These are phyloP conservation scores for Miscanthus lutarioriparius DNA, from an alignment of 176 grass and related monocot species.

Conservation along the genomic window DNA sequence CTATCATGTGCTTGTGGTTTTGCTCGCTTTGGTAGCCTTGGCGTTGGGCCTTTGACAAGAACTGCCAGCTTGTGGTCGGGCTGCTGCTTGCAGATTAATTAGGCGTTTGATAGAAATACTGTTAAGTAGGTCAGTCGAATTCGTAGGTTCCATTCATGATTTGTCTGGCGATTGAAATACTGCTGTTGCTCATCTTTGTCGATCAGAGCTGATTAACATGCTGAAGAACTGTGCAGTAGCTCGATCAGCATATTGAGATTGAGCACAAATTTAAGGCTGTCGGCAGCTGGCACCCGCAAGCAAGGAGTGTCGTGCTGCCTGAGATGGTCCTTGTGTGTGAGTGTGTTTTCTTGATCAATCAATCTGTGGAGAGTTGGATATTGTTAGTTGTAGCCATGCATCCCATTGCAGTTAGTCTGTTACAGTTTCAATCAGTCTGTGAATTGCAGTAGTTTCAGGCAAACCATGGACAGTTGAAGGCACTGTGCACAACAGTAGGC, in stretches of 20 bases:
- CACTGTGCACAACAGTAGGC: not conserved
- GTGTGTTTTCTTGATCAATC: not conserved
- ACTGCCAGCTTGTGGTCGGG: constrained; percentile 16
- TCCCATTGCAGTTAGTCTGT: not conserved
- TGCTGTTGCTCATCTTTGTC: constrained; percentile 24
- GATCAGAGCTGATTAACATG: not conserved
- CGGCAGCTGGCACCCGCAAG: constrained; percentile 26
- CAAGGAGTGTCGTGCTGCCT: constrained; percentile 36
- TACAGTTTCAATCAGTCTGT: not conserved
- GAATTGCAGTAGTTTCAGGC: not conserved
- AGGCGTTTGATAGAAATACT: constrained; percentile 38
- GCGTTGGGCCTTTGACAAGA: constrained; percentile 19
- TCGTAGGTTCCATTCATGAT: constrained; percentile 27
- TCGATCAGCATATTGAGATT: not conserved
- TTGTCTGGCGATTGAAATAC: constrained; percentile 24
- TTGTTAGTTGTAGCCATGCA: not conserved
- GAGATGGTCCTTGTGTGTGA: not conserved
- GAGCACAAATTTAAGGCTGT: not conserved
- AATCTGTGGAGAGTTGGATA: constrained; percentile 25
- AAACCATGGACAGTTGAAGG: not conserved
- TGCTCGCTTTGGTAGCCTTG: constrained; percentile 39
- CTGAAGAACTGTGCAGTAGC: constrained; percentile 37
- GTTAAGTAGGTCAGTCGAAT: constrained; percentile 32
- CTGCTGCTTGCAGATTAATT: constrained; percentile 34
- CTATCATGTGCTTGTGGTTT: constrained; percentile 29